phyloP scores from a whole-genome alignment of 495 filamentous ascomycete species.

The Penicillium silybi region DNA sequence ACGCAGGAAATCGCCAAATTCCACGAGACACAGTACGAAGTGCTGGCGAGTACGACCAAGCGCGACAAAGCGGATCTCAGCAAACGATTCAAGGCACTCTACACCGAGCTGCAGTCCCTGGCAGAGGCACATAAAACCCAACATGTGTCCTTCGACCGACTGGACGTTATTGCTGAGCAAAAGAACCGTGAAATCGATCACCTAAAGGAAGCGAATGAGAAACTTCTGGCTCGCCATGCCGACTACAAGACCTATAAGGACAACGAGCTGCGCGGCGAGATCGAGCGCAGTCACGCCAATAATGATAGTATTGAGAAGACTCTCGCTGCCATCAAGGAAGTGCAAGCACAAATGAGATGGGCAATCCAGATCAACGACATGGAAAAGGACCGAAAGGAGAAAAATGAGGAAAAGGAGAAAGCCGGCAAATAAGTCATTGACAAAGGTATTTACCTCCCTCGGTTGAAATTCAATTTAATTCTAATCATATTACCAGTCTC shows the following conservation, averaged over 20 bases:
- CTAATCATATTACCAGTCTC: background rate
- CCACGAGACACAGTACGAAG: conserved; percentile 61
- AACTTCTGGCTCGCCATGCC: conserved; percentile 52
- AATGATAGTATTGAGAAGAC: conserved; percentile 52
- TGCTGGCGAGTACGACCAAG: conserved; percentile 57
- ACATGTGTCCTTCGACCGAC: conserved; percentile 53
- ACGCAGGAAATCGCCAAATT: conserved; percentile 53
- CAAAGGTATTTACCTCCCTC: background rate
- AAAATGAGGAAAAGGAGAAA: background rate
- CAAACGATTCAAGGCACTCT: conserved; percentile 29
- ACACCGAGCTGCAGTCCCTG: conserved; percentile 30
- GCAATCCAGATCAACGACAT: conserved; percentile 60
- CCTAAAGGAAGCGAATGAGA: conserved; percentile 56
- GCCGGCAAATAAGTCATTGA: background rate
- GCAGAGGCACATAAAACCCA: conserved; percentile 39
- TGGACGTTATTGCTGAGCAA: conserved; percentile 65
- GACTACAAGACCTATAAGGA: conserved; percentile 63
- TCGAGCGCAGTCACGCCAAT: conserved; percentile 49
- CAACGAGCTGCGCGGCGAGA: conserved; percentile 51
- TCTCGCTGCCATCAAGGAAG: conserved; percentile 50
- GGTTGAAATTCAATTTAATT: background rate
- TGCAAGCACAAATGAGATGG: conserved; percentile 63
- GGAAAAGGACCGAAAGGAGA: conserved; percentile 6
- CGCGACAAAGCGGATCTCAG: conserved; percentile 51
- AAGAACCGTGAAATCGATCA: conserved; percentile 63